Percentiles rank a stretch among this genome's conserved stretches.
These are phyloP conservation scores for Apophysomyces trapeziformis DNA, from an alignment of 371 early-diverging fungal species.

Conservation along the genomic window DNA sequence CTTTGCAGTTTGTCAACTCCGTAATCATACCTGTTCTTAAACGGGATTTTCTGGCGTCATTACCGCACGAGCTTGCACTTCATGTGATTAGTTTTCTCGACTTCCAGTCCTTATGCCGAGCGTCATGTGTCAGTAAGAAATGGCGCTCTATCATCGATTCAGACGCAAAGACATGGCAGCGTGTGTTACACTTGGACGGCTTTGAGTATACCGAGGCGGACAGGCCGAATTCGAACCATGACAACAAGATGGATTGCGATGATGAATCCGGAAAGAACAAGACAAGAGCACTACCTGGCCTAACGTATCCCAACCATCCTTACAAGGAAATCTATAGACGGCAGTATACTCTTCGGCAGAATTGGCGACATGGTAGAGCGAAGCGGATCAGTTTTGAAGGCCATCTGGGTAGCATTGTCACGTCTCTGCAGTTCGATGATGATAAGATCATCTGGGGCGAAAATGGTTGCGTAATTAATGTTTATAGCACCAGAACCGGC, in stretches of 20 bases:
- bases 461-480: constrained; percentile 86
- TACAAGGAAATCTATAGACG: constrained; percentile 83
- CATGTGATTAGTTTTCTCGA: constrained; percentile 85
- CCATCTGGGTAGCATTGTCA: constrained; percentile 84
- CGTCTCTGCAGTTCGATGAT: constrained; percentile 93
- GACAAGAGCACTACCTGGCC: constrained; percentile 24
- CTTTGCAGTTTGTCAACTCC: constrained; percentile 85
- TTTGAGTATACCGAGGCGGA: constrained; percentile 24
- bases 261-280: neutral
- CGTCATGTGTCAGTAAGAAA: constrained; percentile 74
- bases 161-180: constrained; percentile 65
- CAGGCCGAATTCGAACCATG: neutral
- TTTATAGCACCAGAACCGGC: constrained; percentile 88
- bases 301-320: constrained; percentile 37
- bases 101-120: constrained; percentile 75
- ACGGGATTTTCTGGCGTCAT: constrained; percentile 79
- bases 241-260: constrained; percentile 1
- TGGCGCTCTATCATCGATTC: constrained; percentile 86
- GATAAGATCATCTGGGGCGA: constrained; percentile 93
- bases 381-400: constrained; percentile 80
- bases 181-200: constrained; percentile 56
- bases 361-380: constrained; percentile 81
- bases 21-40: constrained; percentile 82
- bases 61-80: constrained; percentile 79
- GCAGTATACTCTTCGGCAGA: constrained; percentile 77